Evolutionary conservation across 257 asterid species (phyloP).

Genomic region (Nicotiana tabacum): DNA sequence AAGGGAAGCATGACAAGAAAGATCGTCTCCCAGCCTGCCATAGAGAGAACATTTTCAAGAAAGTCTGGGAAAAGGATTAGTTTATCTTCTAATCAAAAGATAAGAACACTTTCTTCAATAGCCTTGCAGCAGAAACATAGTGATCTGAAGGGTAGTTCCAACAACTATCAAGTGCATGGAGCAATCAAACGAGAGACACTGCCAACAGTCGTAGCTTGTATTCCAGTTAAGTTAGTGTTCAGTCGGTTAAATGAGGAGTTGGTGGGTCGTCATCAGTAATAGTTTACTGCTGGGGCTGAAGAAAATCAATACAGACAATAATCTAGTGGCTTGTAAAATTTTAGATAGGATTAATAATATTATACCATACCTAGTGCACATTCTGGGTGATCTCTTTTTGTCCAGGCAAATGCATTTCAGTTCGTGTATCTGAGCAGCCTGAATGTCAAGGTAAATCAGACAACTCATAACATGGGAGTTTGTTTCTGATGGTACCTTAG

Average conservation of each 20-base stretch:
- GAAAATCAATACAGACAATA: constrained; percentile 20
- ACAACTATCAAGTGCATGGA: constrained; percentile 32
- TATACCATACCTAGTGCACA: neutral
- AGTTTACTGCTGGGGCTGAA: neutral
- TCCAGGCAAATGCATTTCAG: neutral
- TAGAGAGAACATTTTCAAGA: constrained; percentile 34
- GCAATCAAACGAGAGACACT: constrained; percentile 43
- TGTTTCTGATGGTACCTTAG: neutral
- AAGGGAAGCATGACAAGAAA: constrained; percentile 25
- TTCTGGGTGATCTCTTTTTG: neutral
- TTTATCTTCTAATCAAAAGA: constrained; percentile 56
- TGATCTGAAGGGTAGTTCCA: constrained; percentile 22
- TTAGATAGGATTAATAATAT: neutral
- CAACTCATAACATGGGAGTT: neutral
- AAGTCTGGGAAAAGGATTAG: constrained; percentile 43
- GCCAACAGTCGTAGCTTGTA: constrained; percentile 64
- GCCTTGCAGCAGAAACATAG: constrained; percentile 46
- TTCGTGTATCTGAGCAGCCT: neutral
- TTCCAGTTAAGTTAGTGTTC: constrained; percentile 92
- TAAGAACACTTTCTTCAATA: constrained; percentile 67
- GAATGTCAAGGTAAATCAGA: neutral
- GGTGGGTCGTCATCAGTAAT: constrained; percentile 60
- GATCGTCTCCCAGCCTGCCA: constrained; percentile 17
- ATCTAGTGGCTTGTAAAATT: neutral
- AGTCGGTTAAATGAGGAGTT: constrained; percentile 88